phyloP scores from a whole-genome alignment of 495 filamentous ascomycete genomes.

The Bacidia gigantensis region DNA sequence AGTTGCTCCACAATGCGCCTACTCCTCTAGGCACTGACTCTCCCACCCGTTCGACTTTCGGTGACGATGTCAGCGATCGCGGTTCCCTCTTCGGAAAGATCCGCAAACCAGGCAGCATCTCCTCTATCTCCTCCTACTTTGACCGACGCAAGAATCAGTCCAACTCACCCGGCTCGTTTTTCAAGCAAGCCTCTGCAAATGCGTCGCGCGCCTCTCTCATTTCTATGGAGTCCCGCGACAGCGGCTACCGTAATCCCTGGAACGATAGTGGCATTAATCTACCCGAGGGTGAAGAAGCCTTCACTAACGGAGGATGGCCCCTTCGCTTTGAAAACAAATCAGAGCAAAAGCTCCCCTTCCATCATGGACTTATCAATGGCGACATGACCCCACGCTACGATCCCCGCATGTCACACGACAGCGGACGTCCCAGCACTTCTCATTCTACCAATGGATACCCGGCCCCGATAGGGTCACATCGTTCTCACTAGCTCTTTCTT shows the following conservation, averaged over 20 bases:
- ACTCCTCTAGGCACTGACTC: constrained; percentile 68
- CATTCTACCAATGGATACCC: constrained; percentile 94
- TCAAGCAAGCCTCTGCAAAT: constrained; percentile 85
- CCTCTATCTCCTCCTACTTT: constrained; percentile 81
- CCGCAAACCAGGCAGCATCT: constrained; percentile 84
- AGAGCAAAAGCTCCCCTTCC: constrained; percentile 44
- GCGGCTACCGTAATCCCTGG: constrained; percentile 91
- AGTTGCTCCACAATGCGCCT: constrained; percentile 82
- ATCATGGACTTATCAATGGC: constrained; percentile 38
- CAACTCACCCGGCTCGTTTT: constrained; percentile 63
- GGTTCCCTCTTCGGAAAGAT: constrained; percentile 77
- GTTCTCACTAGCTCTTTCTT: not conserved
- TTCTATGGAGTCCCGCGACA: constrained; percentile 82
- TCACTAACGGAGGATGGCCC: constrained; percentile 49
- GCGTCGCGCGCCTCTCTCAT: constrained; percentile 89
- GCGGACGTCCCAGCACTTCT: constrained; percentile 82
- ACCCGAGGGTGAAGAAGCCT: constrained; percentile 52
- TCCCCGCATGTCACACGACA: constrained; percentile 70
- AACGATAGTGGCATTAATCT: constrained; percentile 93
- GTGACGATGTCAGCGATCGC: constrained; percentile 64
- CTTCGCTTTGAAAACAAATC: constrained; percentile 37
- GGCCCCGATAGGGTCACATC: constrained; percentile 68
- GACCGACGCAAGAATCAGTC: constrained; percentile 87
- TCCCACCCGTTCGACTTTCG: constrained; percentile 65
- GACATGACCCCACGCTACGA: constrained; percentile 73